These are phyloP conservation scores for Ustilaginoidea virens DNA, from an alignment of 2,329 filamentous ascomycete genomes.

Conservation along the genomic window DNA sequence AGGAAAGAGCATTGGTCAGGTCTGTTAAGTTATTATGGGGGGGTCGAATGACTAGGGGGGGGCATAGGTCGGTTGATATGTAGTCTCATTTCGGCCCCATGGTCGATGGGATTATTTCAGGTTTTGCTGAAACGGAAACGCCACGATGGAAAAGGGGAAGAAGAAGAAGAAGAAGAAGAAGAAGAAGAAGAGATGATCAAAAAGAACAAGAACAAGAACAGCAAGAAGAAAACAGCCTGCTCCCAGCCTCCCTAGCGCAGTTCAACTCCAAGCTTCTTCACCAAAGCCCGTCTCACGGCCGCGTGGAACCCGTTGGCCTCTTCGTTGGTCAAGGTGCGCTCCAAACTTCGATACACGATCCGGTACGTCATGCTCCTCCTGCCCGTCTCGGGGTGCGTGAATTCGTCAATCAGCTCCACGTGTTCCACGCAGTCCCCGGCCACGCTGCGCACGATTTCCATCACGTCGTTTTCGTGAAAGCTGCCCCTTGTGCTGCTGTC, in stretches of 20 bases:
- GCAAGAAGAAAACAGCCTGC: no score
- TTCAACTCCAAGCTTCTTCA: conserved; percentile 62
- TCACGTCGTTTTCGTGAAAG: conserved; percentile 92
- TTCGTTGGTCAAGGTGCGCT: conserved; percentile 73
- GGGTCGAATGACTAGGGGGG: no score
- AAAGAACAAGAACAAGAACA: no score
- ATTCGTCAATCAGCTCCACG: conserved; percentile 71
- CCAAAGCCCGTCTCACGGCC: conserved; percentile 47
- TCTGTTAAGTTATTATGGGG: no score
- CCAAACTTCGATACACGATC: conserved; percentile 84
- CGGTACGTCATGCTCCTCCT: conserved; percentile 80
- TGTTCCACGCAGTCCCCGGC: conserved; percentile 79
- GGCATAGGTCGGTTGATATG: no score
- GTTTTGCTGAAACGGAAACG: no score
- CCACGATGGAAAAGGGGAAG: no score
- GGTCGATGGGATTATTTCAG: no score
- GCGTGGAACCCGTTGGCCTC: conserved; percentile 68
- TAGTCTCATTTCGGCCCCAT: no score
- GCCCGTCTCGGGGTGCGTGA: conserved; percentile 73
- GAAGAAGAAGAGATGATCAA: no score
- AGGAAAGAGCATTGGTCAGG: no score
- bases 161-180: no score
- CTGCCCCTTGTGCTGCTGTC: conserved; percentile 26
- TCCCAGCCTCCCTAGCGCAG: conserved; percentile 17
- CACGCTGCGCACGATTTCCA: conserved; percentile 80